Percentiles rank a stretch among this genome's conserved stretches.
These are phyloP conservation scores for Cyanidium caldarium DNA, from an alignment of 23 red algal genomes.

Conservation along the genomic window DNA sequence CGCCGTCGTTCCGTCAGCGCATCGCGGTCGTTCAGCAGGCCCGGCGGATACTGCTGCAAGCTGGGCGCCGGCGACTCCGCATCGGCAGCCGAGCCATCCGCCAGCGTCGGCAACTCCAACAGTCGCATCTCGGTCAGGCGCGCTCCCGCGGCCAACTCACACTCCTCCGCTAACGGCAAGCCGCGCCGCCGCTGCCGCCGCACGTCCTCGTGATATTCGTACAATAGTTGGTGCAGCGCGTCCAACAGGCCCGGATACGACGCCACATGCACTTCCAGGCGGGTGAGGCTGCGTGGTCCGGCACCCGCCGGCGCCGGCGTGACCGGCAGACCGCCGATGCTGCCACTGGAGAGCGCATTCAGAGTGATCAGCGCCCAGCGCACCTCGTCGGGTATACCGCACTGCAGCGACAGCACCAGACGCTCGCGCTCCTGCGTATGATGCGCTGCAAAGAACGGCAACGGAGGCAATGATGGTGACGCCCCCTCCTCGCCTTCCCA, in stretches of 20 bases:
- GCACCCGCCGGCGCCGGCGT: not conserved
- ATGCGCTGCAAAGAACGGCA: conserved; percentile 19
- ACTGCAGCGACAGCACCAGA: conserved; percentile 47
- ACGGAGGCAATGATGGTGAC: conserved; percentile 3
- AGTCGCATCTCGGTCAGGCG: conserved; percentile 5
- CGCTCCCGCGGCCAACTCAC: conserved; percentile 1
- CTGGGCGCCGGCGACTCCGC: conserved; percentile 12
- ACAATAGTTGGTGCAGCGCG: conserved; percentile 35
- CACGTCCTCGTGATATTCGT: conserved; percentile 53
- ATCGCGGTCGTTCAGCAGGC: conserved; percentile 44
- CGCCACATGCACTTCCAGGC: conserved; percentile 18
- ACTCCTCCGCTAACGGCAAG: conserved; percentile 27
- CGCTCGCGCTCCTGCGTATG: conserved; percentile 31
- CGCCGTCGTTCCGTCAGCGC: conserved; percentile 33
- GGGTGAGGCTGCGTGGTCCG: too few species aligned
- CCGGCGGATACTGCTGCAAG: conserved; percentile 31
- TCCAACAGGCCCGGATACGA: conserved; percentile 65
- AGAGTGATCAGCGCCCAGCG: conserved; percentile 64
- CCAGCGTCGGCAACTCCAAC: conserved; percentile 15
- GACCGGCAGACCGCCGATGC: too few species aligned
- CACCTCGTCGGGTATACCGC: conserved; percentile 44
- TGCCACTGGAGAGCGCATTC: conserved; percentile 39
- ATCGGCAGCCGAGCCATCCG: not conserved
- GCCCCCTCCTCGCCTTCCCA: not conserved
- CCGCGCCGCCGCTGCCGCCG: conserved; percentile 10